A percentile compares a stretch with the other conserved stretches of the same genome.
Conservation (phyloP, 129 eudicot species). For the Flaveria brownii region DNA sequence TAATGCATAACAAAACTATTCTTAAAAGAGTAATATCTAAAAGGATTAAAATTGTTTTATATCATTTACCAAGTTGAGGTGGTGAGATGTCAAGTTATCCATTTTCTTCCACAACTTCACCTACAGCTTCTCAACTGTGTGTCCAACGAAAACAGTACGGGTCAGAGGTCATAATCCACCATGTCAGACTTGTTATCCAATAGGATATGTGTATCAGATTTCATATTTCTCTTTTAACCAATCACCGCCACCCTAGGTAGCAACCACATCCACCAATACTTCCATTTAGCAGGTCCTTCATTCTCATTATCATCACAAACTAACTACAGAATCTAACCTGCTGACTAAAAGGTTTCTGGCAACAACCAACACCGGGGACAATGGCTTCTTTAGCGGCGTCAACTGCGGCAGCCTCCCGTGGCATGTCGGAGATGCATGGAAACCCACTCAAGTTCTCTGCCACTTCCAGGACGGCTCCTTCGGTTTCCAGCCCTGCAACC, state of each 20-base stretch:
- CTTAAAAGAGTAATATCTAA: too few species aligned
- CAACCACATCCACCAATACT: conserved; percentile 17
- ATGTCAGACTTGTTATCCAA: conserved; percentile 46
- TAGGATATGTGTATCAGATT: conserved; percentile 55
- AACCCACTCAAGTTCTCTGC: conserved; percentile 48
- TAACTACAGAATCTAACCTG: too few species aligned
- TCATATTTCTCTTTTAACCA: conserved; percentile 30
- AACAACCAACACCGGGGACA: conserved; percentile 10
- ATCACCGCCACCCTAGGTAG: conserved; percentile 59
- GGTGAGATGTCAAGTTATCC: background rate
- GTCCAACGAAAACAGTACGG: too few species aligned
- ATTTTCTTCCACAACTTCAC: background rate
- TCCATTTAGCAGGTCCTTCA: too few species aligned
- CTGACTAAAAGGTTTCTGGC: conserved; percentile 28
- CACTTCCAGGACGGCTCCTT: conserved; percentile 41
- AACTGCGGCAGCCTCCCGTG: conserved; percentile 28
- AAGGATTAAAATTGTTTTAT: too few species aligned
- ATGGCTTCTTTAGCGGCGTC: conserved; percentile 86
- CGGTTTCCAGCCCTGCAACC: conserved; percentile 37
- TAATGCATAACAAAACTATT: too few species aligned
- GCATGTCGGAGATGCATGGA: conserved; percentile 62
- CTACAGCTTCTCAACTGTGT: background rate
- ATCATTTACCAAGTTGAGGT: background rate
- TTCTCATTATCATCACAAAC: too few species aligned
- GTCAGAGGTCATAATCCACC: conserved; percentile 41